phyloP scores from a whole-genome alignment of 2,329 filamentous ascomycete species.

The Bipolaris sorokiniana region DNA sequence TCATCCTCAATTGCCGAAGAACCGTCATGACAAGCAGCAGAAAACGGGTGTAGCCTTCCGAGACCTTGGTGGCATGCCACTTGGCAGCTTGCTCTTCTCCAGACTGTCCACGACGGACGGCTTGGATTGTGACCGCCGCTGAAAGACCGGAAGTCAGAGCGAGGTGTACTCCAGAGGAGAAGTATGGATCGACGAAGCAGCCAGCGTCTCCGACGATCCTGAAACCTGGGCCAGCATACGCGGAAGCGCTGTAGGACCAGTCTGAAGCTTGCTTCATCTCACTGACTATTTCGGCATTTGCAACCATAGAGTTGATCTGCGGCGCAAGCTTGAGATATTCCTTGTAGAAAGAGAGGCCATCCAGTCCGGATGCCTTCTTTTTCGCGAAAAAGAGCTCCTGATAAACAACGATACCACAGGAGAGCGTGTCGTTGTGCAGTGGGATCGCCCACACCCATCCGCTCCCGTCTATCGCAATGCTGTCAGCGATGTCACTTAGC shows the following conservation, averaged over 20 bases:
- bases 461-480: conserved; percentile 47
- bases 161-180: conserved; percentile 58
- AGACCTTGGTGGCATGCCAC: conserved; percentile 56
- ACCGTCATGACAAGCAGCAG: conserved; percentile 52
- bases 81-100: conserved; percentile 11
- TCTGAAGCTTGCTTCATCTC: not conserved
- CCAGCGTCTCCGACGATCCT: conserved; percentile 57
- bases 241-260: conserved; percentile 30
- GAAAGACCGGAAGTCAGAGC: conserved; percentile 54
- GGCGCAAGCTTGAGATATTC: not conserved
- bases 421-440: conserved; percentile 54
- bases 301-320: not conserved
- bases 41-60: conserved; percentile 57
- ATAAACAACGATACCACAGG: conserved; percentile 14
- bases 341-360: not conserved
- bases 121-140: conserved; percentile 56
- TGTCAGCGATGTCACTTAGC: not conserved
- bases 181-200: conserved; percentile 59
- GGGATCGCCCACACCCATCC: conserved; percentile 61
- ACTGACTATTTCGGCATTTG: not conserved
- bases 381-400: conserved; percentile 15
- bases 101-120: conserved; percentile 39
- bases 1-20: conserved; percentile 49
- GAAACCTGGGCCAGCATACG: conserved; percentile 50
- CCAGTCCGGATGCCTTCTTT: conserved; percentile 7